Base-by-base conservation (phyloP, 192 early-diverging fungal species). In the Coemansia sp. region DNA sequence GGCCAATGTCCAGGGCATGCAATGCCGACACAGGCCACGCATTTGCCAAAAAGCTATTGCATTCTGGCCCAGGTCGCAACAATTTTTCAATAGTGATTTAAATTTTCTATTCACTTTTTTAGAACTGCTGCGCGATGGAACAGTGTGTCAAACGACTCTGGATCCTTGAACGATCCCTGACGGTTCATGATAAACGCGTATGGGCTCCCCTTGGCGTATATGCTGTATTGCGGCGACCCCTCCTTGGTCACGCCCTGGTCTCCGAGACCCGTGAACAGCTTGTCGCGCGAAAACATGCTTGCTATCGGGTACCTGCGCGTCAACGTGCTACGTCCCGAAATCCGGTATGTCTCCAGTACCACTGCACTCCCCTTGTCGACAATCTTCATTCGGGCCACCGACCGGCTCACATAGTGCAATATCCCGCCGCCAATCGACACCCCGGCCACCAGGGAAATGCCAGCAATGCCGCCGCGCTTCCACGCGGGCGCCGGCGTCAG, bases 51-150 rank as follows among this genome's bases (percentile, higher is more conserved):
- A 83, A 82, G 39, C 71, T 90, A 27, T 62, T 89, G 14, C 67
- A 82, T 45, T 81, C 84, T n/a, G 84, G 80, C 25, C 58, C 71
- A 5, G 79, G 73, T 21, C 53, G 83, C 34, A 91, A 91, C 58
- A 91, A 91, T 54, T 91, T 91, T 81, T 75, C 79, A 6, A 82
- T 91, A 45, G 78, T 83, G 8, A 52, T 83, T 22, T 65, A 30
- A 63, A 10, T 10, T 48, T 20, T 31, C 6, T 17, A n/a, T 45
- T 25, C 23, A 29, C 15, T 30, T 5, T 4, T 4, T 23, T 6
- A 17, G 7, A 11, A 27, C 45, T 5, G 46, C 9, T 14, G 57
- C 32, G n/a, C 64, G 55, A 20, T 67, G 56, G 56, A 74, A 74
- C 59, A 67, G 27, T 25, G 46, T 20, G 23, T 74, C 70, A 41